These are phyloP conservation scores for Colletotrichum plurivorum DNA, from an alignment of 2,329 filamentous ascomycete species.

Conservation along the genomic window DNA sequence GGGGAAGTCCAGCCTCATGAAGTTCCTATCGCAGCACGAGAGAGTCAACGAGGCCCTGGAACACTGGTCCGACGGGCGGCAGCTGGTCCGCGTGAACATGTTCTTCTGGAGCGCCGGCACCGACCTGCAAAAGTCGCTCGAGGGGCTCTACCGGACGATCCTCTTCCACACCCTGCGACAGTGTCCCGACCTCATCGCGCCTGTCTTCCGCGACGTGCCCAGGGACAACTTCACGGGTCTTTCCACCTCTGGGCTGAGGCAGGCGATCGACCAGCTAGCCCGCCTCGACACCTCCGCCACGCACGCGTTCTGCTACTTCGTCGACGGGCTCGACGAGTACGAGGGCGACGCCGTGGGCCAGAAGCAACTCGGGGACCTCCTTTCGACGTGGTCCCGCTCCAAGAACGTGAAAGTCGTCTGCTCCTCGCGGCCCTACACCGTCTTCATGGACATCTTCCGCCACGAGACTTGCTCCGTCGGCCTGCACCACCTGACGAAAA, in stretches of 20 bases:
- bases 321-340: slow-evolving; percentile 31
- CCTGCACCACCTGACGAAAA: slow-evolving; percentile 13
- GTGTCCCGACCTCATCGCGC: slow-evolving; percentile 38
- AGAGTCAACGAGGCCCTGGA: background rate
- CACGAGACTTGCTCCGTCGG: background rate
- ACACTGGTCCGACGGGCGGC: background rate
- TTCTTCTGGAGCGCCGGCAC: slow-evolving; percentile 41
- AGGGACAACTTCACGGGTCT: background rate
- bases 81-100: slow-evolving; percentile 26
- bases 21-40: background rate
- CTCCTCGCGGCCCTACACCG: slow-evolving; percentile 15
- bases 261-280: background rate
- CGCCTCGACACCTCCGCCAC: background rate
- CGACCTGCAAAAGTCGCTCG: slow-evolving; percentile 36
- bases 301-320: slow-evolving; percentile 29
- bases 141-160: slow-evolving; percentile 41
- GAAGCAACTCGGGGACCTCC: background rate
- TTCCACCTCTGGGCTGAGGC: background rate
- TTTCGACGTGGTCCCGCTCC: background rate
- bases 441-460: slow-evolving; percentile 16
- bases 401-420: slow-evolving; percentile 20
- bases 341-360: slow-evolving; percentile 25
- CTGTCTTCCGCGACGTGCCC: slow-evolving; percentile 26
- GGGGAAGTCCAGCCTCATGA: slow-evolving; percentile 37
- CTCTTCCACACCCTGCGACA: slow-evolving; percentile 41